Evolutionary conservation across 2,329 filamentous ascomycete species (phyloP).

Genomic region (Fusarium newnesense): DNA sequence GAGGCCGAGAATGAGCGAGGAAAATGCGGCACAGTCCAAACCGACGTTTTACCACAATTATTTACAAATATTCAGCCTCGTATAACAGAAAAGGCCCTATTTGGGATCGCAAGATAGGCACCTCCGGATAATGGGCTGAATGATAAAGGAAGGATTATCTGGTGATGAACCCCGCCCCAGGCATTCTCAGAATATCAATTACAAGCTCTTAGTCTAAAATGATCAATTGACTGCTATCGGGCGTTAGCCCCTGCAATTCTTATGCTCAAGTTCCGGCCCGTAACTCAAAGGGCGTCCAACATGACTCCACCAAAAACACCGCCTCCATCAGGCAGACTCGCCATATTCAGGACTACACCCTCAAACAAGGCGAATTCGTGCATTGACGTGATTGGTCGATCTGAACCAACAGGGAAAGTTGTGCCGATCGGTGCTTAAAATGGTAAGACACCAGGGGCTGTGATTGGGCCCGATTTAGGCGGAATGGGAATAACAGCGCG

Average conservation of each 20-base stretch:
- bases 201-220: background rate
- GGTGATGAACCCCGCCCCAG: conserved; percentile 6
- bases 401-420: background rate
- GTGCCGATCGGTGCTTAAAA: background rate
- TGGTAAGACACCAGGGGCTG: background rate
- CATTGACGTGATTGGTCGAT: background rate
- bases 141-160: background rate
- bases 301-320: background rate
- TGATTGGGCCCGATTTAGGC: background rate
- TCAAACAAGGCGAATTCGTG: background rate
- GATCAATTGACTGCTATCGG: background rate
- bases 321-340: conserved; percentile 14
- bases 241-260: background rate
- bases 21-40: background rate
- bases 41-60: background rate
- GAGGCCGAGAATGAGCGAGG: background rate
- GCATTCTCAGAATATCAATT: background rate
- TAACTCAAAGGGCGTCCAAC: background rate
- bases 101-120: background rate
- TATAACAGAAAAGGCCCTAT: background rate
- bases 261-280: fast-evolving
- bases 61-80: background rate
- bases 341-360: conserved; percentile 3
- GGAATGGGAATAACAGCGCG: background rate
- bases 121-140: background rate